These are phyloP conservation scores for Plasmodium billcollinsi DNA, from an alignment of 169 alveolate species.

Conservation along the genomic window DNA sequence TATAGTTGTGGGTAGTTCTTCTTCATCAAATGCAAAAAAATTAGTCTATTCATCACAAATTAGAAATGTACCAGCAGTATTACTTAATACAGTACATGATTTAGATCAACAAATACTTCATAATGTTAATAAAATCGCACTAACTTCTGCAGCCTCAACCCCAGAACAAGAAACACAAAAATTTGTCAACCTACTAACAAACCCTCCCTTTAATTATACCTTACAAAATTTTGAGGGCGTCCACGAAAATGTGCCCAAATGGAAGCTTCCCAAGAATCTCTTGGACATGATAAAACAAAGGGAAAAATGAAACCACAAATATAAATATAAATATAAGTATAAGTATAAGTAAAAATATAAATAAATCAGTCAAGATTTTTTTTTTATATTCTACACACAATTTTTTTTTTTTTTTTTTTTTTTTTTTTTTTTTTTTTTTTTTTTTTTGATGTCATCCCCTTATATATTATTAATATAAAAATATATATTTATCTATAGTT, in stretches of 20 bases:
- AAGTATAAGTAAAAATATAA: too few species aligned
- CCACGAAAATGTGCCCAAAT: conserved; percentile 86
- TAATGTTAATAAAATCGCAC: conserved; percentile 79
- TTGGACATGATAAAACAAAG: conserved; percentile 79
- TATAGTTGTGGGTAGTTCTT: conserved; percentile 86
- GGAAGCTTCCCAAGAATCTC: conserved; percentile 88
- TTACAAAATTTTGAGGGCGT: conserved; percentile 79
- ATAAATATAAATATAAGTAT: too few species aligned
- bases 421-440: too few species aligned
- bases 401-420: too few species aligned
- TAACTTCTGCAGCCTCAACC: conserved; percentile 89
- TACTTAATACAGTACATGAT: conserved; percentile 80
- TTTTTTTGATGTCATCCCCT: too few species aligned
- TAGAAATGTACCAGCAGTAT: conserved; percentile 78
- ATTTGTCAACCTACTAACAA: conserved; percentile 76
- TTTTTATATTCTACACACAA: too few species aligned
- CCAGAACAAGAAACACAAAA: conserved; percentile 86
- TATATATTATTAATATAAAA: too few species aligned
- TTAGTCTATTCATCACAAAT: conserved; percentile 83
- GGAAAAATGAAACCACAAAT: conserved; percentile 9
- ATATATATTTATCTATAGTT: too few species aligned
- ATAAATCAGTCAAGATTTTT: too few species aligned
- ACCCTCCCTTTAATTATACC: conserved; percentile 77
- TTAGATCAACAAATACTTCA: conserved; percentile 80
- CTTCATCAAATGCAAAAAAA: conserved; percentile 87